These are phyloP conservation scores for Aspergillus versicolor DNA, from an alignment of 2,329 filamentous ascomycete genomes.

Conservation along the genomic window DNA sequence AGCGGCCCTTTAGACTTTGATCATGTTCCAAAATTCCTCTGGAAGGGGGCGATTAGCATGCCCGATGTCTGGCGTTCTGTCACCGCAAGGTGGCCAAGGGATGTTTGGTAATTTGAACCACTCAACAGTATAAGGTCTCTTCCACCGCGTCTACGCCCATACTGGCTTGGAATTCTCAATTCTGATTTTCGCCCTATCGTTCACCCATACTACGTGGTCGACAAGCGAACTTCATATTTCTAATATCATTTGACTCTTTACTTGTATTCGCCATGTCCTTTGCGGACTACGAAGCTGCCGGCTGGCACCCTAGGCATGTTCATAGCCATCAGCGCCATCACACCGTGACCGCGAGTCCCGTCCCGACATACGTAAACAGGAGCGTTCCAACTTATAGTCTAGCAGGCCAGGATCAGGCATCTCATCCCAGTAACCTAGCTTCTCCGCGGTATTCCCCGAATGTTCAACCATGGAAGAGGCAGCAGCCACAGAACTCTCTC, in stretches of 20 bases:
- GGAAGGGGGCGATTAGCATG: slow-evolving; percentile 28
- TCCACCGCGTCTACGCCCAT: slow-evolving; percentile 8
- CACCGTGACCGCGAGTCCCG: slow-evolving; percentile 18
- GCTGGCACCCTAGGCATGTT: slow-evolving; percentile 20
- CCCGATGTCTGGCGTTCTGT: slow-evolving; percentile 19
- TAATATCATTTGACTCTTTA: slow-evolving; percentile 11
- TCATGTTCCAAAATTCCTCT: slow-evolving; percentile 29
- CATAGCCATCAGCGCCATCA: slow-evolving; percentile 18
- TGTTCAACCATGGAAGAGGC: slow-evolving; percentile 30
- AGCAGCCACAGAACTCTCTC: slow-evolving; percentile 32
- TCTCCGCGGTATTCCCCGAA: slow-evolving; percentile 25
- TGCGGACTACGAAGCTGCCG: slow-evolving; percentile 28
- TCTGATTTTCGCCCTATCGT: slow-evolving; percentile 13
- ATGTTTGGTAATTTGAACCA: slow-evolving; percentile 18
- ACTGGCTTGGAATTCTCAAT: slow-evolving; percentile 14
- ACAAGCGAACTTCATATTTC: slow-evolving; percentile 12
- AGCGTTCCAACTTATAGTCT: slow-evolving; percentile 20
- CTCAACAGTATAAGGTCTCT: slow-evolving; percentile 31
- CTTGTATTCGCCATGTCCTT: slow-evolving; percentile 28
- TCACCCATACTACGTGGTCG: slow-evolving; percentile 3
- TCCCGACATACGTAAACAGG: slow-evolving; percentile 18
- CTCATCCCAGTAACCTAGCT: slow-evolving; percentile 14
- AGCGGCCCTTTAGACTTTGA: slow-evolving; percentile 19
- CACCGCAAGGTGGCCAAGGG: slow-evolving; percentile 29
- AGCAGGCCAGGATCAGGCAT: slow-evolving; percentile 10